These are phyloP conservation scores for Candida vartiovaarae DNA, from an alignment of 805 yeast genomes.

Conservation along the genomic window DNA sequence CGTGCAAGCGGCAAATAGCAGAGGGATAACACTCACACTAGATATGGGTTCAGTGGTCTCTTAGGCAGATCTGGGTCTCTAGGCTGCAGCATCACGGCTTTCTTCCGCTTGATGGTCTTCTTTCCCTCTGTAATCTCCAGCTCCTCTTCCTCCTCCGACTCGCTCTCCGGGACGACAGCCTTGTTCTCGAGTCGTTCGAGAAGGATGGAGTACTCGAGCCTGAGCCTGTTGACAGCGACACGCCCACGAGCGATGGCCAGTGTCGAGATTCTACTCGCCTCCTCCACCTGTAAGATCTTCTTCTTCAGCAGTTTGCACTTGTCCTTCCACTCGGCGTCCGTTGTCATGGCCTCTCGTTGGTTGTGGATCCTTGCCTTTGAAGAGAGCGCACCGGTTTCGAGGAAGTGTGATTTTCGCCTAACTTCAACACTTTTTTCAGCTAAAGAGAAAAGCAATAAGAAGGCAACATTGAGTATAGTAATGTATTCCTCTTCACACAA, in stretches of 20 bases:
- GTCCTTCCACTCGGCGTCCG: constrained; percentile 37
- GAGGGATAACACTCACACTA: constrained; percentile 31
- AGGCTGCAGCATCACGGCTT: constrained; percentile 21
- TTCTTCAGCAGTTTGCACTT: constrained; percentile 68
- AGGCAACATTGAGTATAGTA: too few species aligned
- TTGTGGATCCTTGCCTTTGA: too few species aligned
- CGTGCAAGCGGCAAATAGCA: neutral
- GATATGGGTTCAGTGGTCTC: constrained; percentile 85
- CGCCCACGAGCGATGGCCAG: constrained; percentile 74
- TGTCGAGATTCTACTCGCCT: constrained; percentile 67
- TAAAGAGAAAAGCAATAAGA: too few species aligned
- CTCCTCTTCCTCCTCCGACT: constrained; percentile 10
- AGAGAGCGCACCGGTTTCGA: too few species aligned
- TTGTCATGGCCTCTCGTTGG: too few species aligned
- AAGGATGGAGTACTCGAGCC: constrained; percentile 76
- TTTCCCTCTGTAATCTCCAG: constrained; percentile 19
- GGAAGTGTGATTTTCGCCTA: too few species aligned
- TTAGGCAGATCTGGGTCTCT: constrained; percentile 85
- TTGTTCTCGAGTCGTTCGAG: constrained; percentile 71
- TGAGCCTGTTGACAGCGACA: constrained; percentile 64
- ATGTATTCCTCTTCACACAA: too few species aligned
- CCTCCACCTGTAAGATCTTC: constrained; percentile 66
- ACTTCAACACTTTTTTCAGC: too few species aligned
- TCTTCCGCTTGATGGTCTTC: constrained; percentile 17
- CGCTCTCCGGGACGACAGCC: constrained; percentile 24